Evolutionary conservation across 768 basidiomycete genomes (phyloP), one percentile per base, ranked within the genome.

Genomic region (Leccinum barrowsii): DNA sequence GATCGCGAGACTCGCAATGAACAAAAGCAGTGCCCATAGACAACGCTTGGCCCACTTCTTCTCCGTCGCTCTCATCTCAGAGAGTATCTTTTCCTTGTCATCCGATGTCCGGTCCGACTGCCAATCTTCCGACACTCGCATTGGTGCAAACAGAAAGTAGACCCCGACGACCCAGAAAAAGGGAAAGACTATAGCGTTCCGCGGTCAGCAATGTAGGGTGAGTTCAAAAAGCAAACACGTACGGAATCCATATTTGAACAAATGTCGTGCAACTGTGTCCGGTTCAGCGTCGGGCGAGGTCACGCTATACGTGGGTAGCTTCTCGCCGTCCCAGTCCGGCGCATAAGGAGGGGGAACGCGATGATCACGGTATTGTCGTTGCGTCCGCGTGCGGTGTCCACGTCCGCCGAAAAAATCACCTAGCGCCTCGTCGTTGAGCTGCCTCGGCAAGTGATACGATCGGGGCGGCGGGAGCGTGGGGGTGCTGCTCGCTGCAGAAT

Each of bases 241-340:
- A 86, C 85, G 65, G 65, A 86, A 85, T 47, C 84, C 83, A 58
- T 85, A 85, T 64, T 80, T 82, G 74, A 86, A 86, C 49, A 86
- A 70, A 67, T 80, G 83, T 71, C 80, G 78, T 6, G 85, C 82
- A 51, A 85, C 79, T 24, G 84, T 86, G 4, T 76, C 69, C 34
- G 78, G 77, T 73, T 86, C 83, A 21, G 73, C 71, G 57, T 75
- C 32, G 69, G 68, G 53, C 64, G 61, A 32, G 3, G 46, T 44
- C 19, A 44, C 42, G 19, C 5, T 5, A 22, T 68, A 72, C 34
- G 0, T 28, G 15, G 71, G 68, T 2, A 71, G 66, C 55, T 71
- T 24, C 24, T 24, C 24, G 24, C 24, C 65, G 1, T 71, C 66
- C 65, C 73, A 72, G 32, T 81, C 78, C 52, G 75, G 78, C 7